phyloP scores from a whole-genome alignment of 768 basidiomycete species.

The Melanogaster broomeanus region DNA sequence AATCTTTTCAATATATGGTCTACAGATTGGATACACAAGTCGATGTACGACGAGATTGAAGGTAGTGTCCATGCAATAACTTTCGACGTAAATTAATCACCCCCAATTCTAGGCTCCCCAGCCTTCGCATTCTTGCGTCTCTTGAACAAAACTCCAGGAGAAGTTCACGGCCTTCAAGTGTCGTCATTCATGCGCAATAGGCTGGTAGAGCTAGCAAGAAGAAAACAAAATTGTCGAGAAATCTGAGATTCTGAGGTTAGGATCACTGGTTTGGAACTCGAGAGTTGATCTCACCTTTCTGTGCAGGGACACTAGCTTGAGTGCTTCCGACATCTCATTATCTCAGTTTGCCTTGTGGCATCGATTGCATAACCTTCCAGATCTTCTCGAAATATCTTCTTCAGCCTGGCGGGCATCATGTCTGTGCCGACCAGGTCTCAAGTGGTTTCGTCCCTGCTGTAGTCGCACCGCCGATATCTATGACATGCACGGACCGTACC shows the following conservation, averaged over 20 bases:
- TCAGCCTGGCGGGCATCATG: constrained; percentile 73
- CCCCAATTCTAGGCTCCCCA: constrained; percentile 43
- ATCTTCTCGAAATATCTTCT: constrained; percentile 60
- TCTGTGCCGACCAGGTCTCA: constrained; percentile 75
- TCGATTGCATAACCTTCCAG: constrained; percentile 46
- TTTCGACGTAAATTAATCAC: not conserved
- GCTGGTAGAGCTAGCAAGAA: constrained; percentile 47
- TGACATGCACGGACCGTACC: constrained; percentile 73
- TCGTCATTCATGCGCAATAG: constrained; percentile 61
- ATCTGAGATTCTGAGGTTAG: constrained; percentile 48
- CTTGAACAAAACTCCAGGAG: constrained; percentile 59
- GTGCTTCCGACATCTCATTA: constrained; percentile 16
- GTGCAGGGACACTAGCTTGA: constrained; percentile 21
- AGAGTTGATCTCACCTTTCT: constrained; percentile 6
- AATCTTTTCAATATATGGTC: constrained; percentile 92
- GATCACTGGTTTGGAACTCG: constrained; percentile 13
- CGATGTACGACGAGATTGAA: constrained; percentile 55
- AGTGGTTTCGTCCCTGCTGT: constrained; percentile 86
- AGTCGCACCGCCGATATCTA: constrained; percentile 79
- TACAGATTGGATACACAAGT: constrained; percentile 74
- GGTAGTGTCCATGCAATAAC: constrained; percentile 40
- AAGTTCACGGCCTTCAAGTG: constrained; percentile 61
- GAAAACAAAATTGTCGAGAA: constrained; percentile 43
- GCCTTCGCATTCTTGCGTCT: constrained; percentile 80
- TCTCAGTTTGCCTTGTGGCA: constrained; percentile 28